Evolutionary conservation across 306 rosid genomes (phyloP).

Genomic region (Medicago lupulina): DNA sequence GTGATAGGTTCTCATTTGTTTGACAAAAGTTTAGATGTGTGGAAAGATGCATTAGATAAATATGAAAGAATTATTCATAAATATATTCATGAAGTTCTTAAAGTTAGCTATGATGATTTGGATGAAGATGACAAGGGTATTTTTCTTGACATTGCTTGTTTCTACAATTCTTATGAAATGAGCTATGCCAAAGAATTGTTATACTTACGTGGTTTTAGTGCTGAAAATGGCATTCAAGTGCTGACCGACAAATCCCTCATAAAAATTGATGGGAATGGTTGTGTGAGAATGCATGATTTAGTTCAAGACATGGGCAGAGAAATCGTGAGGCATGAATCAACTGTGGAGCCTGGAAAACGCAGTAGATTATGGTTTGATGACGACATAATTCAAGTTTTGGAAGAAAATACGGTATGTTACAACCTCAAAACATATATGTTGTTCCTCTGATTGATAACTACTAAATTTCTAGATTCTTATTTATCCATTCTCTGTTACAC

Average conservation of each 20-base stretch:
- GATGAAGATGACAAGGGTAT: too few species aligned
- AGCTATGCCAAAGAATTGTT: too few species aligned
- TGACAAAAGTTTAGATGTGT: too few species aligned
- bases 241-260: conserved; percentile 17
- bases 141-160: too few species aligned
- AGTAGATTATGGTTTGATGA: conserved; percentile 25
- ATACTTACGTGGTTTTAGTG: neutral
- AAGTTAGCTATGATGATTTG: too few species aligned
- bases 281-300: conserved; percentile 30
- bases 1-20: too few species aligned
- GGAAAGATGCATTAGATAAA: too few species aligned
- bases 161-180: too few species aligned
- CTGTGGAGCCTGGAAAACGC: neutral
- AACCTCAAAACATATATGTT: neutral
- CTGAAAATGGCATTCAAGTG: neutral
- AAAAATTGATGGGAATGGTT: neutral
- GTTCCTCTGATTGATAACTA: neutral
- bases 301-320: conserved; percentile 32
- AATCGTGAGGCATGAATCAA: conserved; percentile 18
- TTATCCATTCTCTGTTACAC: neutral
- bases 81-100: neutral
- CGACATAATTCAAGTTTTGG: conserved; percentile 10
- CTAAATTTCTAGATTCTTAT: neutral
- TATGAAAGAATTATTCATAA: too few species aligned
- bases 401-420: neutral